phyloP scores from a whole-genome alignment of 371 early-diverging fungal genomes.

The Saksenaea vasiformis region DNA sequence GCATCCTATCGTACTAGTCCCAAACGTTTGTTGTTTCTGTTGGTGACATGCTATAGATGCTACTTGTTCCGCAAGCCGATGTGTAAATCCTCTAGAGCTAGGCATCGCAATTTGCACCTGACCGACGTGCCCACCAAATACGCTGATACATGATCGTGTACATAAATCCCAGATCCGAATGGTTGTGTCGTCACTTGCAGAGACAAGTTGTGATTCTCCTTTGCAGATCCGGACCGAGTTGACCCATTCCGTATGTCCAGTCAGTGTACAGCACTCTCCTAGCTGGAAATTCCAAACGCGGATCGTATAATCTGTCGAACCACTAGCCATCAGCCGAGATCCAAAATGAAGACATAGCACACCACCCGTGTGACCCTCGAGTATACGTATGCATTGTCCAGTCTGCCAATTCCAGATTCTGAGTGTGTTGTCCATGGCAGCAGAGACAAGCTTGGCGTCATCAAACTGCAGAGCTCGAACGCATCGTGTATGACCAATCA shows the following conservation, averaged over 20 bases:
- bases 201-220: conserved; percentile 63
- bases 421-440: conserved; percentile 92
- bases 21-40: background rate
- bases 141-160: conserved; percentile 66
- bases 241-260: conserved; percentile 87
- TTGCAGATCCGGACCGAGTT: conserved; percentile 80
- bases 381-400: conserved; percentile 83
- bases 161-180: conserved; percentile 85
- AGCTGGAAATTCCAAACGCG: conserved; percentile 89
- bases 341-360: conserved; percentile 89
- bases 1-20: conserved; percentile 13
- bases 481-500: conserved; percentile 86
- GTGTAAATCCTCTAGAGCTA: conserved; percentile 46
- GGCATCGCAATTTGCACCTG: conserved; percentile 73
- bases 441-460: conserved; percentile 80
- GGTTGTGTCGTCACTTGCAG: conserved; percentile 81
- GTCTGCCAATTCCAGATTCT: conserved; percentile 96
- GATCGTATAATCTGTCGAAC: conserved; percentile 86
- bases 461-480: conserved; percentile 90
- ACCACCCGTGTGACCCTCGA: conserved; percentile 85
- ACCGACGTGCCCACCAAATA: conserved; percentile 78
- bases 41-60: conserved; percentile 12
- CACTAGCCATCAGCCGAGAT: conserved; percentile 77
- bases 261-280: conserved; percentile 76
- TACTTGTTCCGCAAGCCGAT: conserved; percentile 20